Percentiles rank a stretch among this genome's conserved stretches.
Conservation (phyloP, 768 basidiomycete genomes). For the Pleurotus tuber-regium region DNA sequence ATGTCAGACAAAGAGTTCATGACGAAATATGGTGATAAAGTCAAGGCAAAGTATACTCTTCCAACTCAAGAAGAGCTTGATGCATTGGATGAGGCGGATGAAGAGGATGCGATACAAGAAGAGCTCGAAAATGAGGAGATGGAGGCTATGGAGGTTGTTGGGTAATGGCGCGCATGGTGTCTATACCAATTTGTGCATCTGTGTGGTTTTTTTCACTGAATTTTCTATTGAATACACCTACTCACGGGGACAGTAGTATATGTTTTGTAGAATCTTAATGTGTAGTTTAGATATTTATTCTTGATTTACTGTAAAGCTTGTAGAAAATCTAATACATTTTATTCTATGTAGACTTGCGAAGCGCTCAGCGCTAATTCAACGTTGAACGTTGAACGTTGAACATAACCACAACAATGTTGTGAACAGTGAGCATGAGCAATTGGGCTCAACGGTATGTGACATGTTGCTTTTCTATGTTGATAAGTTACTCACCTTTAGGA, state of each 20-base stretch:
- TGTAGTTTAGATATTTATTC: neutral
- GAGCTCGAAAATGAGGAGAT: neutral
- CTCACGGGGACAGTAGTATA: neutral
- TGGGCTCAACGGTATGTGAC: too few relatives aligned
- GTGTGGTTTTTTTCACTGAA: neutral
- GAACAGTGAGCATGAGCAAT: too few relatives aligned
- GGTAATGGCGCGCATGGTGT: neutral
- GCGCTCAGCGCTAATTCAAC: too few relatives aligned
- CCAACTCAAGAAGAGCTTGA: constrained; percentile 1
- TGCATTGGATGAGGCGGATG: neutral
- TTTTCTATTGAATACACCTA: neutral
- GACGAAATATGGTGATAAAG: neutral
- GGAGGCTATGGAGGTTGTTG: neutral
- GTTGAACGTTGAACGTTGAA: too few relatives aligned
- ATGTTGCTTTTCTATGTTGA: too few relatives aligned
- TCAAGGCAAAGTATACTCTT: neutral
- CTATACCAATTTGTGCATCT: neutral
- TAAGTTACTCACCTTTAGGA: too few relatives aligned
- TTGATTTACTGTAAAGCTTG: neutral
- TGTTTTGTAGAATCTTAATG: neutral
- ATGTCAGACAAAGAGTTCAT: neutral
- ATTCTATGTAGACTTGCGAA: too few relatives aligned
- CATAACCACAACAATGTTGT: too few relatives aligned
- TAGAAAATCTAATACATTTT: neutral
- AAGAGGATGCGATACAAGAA: neutral